Evolutionary conservation across 2,329 filamentous ascomycete genomes (phyloP).

Genomic region (Trichoderma sp.): DNA sequence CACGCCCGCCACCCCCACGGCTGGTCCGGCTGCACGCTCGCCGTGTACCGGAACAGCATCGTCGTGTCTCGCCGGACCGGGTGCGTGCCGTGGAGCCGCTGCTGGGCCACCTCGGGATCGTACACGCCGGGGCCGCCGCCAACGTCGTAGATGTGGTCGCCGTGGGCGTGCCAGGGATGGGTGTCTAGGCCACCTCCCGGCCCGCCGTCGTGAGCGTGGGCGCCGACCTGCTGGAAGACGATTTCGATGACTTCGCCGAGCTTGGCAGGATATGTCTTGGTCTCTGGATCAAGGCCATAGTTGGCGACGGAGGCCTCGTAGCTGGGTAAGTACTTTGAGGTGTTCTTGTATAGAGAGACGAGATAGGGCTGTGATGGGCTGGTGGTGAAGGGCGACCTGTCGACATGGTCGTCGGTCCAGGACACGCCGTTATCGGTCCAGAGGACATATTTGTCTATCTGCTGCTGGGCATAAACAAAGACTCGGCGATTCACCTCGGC

Average conservation of each 20-base stretch:
- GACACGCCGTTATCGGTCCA: conserved; percentile 21
- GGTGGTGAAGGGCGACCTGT: not conserved
- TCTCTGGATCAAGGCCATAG: conserved; percentile 51
- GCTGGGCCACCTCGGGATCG: conserved; percentile 6
- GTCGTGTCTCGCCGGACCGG: conserved; percentile 47
- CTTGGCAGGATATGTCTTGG: conserved; percentile 48
- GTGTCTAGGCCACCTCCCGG: conserved; percentile 21
- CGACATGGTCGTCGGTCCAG: conserved; percentile 16
- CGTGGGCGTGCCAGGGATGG: conserved; percentile 23
- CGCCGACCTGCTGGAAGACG: conserved; percentile 43
- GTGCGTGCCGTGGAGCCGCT: conserved; percentile 10
- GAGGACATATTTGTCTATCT: conserved; percentile 6
- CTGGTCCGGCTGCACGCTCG: conserved; percentile 37
- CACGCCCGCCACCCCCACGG: conserved; percentile 59
- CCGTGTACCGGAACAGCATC: conserved; percentile 53
- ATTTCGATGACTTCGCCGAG: conserved; percentile 56
- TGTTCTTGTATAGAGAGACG: conserved; percentile 19
- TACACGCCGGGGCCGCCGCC: conserved; percentile 21
- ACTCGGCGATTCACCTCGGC: conserved; percentile 47
- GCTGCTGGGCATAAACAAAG: conserved; percentile 34
- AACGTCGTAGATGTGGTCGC: conserved; percentile 19
- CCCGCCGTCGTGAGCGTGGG: conserved; percentile 32
- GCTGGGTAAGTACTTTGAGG: conserved; percentile 38
- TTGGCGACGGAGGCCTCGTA: conserved; percentile 49
- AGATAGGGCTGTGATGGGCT: conserved; percentile 20